Conservation (phyloP, 768 basidiomycete species). For the Dictyophora rubrovolvata region DNA sequence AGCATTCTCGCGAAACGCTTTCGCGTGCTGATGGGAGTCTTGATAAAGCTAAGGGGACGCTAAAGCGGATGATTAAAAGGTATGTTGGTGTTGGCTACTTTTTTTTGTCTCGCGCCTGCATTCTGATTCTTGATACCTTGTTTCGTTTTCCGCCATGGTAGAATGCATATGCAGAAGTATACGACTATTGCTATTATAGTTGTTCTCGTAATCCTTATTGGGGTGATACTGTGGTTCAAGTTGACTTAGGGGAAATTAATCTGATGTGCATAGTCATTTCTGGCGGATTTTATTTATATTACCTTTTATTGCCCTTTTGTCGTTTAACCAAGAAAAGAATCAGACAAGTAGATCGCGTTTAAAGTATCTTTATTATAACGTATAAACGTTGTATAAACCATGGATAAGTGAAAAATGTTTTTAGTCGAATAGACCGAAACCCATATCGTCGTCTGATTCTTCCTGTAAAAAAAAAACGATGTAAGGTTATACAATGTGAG, state of each 20-base stretch:
- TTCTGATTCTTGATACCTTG: conserved; percentile 17
- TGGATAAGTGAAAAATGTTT: background rate
- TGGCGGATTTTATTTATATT: background rate
- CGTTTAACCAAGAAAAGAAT: too few species aligned
- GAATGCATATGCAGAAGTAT: conserved; percentile 95
- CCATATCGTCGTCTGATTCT: conserved; percentile 98
- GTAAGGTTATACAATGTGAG: background rate
- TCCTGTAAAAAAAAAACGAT: conserved; percentile 36
- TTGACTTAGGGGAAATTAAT: conserved; percentile 26
- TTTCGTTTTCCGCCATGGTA: conserved; percentile 27
- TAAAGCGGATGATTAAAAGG: conserved; percentile 95
- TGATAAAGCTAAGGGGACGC: conserved; percentile 81
- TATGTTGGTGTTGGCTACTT: conserved; percentile 28
- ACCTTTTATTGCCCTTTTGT: background rate
- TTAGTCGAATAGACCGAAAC: conserved; percentile 98
- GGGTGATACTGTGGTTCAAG: conserved; percentile 74
- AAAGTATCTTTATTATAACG: too few species aligned
- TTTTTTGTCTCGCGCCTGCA: conserved; percentile 10
- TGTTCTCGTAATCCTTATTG: conserved; percentile 76
- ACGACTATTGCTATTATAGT: conserved; percentile 79
- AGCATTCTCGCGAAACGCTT: conserved; percentile 85
- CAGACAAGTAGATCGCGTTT: too few species aligned
- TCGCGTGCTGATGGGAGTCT: conserved; percentile 73
- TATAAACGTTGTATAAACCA: too few species aligned
- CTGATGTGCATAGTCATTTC: background rate